These are phyloP conservation scores for Linnemannia elongata DNA, from an alignment of 192 early-diverging fungal genomes.

Conservation along the genomic window DNA sequence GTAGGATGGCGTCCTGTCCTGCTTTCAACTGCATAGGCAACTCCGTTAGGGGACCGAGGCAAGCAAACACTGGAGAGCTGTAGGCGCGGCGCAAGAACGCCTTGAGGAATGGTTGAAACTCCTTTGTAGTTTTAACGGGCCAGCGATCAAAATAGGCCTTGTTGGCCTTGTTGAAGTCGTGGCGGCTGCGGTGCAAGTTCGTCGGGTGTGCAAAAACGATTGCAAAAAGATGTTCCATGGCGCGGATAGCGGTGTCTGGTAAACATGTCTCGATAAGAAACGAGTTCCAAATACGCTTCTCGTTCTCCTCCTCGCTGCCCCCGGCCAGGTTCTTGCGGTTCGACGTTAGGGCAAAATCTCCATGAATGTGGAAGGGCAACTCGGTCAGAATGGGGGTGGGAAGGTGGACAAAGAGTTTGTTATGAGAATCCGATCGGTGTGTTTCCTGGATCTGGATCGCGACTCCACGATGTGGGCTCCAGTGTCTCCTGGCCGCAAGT, in stretches of 20 bases:
- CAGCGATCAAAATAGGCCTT: slow-evolving; percentile 5
- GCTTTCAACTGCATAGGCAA: not conserved
- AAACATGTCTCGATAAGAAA: slow-evolving; percentile 11
- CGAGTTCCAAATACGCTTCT: slow-evolving; percentile 8
- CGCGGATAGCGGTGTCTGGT: not conserved
- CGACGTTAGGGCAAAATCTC: slow-evolving; percentile 47
- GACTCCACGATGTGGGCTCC: slow-evolving; percentile 31
- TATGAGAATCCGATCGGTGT: no score
- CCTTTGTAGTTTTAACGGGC: not conserved
- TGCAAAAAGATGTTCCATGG: not conserved
- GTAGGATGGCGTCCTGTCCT: not conserved
- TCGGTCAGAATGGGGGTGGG: slow-evolving; percentile 42
- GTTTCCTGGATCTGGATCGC: slow-evolving; percentile 2
- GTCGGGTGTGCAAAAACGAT: not conserved
- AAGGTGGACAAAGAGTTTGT: slow-evolving; percentile 39
- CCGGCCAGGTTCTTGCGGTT: slow-evolving; percentile 34
- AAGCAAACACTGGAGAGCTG: not conserved
- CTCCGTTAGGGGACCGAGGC: not conserved
- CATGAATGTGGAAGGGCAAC: slow-evolving; percentile 55
- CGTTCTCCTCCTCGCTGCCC: not conserved
- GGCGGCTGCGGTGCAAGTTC: not conserved
- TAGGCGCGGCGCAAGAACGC: not conserved
- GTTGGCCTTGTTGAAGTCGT: not conserved
- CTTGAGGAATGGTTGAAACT: not conserved
- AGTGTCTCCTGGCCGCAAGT: not conserved